Conservation (phyloP, 1,284 basidiomycete species). For the Irpex rosettiformis region DNA sequence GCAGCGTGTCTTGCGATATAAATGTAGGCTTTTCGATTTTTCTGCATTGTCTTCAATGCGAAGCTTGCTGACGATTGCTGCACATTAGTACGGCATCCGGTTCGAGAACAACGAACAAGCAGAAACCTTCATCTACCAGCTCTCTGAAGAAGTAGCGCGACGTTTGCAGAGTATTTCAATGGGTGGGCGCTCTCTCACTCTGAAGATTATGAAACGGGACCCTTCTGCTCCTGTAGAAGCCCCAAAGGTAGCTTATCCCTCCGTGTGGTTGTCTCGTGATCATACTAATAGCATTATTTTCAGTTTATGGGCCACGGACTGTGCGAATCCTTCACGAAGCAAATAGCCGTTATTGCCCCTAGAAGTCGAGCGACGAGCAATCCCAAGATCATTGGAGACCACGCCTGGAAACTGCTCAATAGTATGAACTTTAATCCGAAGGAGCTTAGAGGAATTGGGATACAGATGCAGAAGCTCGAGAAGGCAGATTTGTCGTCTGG, state of each 20-base stretch:
- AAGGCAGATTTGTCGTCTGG: slow-evolving; percentile 8
- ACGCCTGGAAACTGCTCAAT: slow-evolving; percentile 75
- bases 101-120: slow-evolving; percentile 84
- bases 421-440: slow-evolving; percentile 75
- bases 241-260: slow-evolving; percentile 65
- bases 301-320: slow-evolving; percentile 92
- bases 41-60: slow-evolving; percentile 19
- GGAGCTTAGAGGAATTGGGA: slow-evolving; percentile 91
- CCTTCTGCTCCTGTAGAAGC: slow-evolving; percentile 86
- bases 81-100: slow-evolving; percentile 85
- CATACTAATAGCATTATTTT: background rate
- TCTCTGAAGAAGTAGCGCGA: slow-evolving; percentile 75
- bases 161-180: slow-evolving; percentile 66
- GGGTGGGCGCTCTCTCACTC: slow-evolving; percentile 69
- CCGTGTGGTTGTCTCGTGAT: background rate
- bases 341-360: slow-evolving; percentile 53
- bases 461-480: slow-evolving; percentile 91
- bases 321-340: slow-evolving; percentile 83
- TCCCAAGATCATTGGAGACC: slow-evolving; percentile 65
- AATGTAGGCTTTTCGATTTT: slow-evolving; percentile 61
- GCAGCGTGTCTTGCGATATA: slow-evolving; percentile 88
- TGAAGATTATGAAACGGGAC: slow-evolving; percentile 90
- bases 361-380: slow-evolving; percentile 75
- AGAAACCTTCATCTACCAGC: slow-evolving; percentile 70
- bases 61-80: slow-evolving; percentile 14